Percentiles rank a stretch among this genome's conserved stretches.
phyloP scores from a whole-genome alignment of 1,139 yeast genomes.

The Cylindricascospora bacillispora region DNA sequence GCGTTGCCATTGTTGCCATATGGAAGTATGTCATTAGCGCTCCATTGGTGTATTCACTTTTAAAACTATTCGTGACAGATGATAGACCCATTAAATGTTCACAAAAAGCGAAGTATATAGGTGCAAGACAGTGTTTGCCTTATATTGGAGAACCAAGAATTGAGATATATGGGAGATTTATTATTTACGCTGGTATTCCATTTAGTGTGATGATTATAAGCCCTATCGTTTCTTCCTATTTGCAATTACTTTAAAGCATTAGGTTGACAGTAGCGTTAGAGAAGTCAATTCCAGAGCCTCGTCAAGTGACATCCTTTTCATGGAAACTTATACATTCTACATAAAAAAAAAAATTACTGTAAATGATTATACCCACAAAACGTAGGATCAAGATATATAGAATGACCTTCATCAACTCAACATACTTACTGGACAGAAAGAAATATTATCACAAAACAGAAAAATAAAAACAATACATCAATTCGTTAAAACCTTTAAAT shows the following conservation, averaged over 20 bases:
- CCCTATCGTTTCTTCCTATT: constrained; percentile 9
- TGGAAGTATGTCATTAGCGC: constrained; percentile 24
- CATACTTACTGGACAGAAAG: too few species aligned
- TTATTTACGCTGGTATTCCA: constrained; percentile 24
- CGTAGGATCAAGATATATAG: constrained; percentile 1
- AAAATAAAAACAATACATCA: neutral
- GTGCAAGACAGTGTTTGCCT: too few species aligned
- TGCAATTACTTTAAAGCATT: neutral
- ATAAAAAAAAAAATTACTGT: neutral
- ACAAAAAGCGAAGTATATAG: too few species aligned
- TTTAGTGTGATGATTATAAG: constrained; percentile 17
- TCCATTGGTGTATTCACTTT: constrained; percentile 15
- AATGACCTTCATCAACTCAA: too few species aligned
- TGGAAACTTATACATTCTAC: neutral
- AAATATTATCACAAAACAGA: too few species aligned
- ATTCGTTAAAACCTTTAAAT: too few species aligned
- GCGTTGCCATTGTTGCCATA: constrained; percentile 16
- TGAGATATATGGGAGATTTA: constrained; percentile 20
- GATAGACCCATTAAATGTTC: constrained; percentile 11
- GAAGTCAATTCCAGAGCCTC: neutral
- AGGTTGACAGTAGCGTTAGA: neutral
- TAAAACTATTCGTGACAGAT: constrained; percentile 12
- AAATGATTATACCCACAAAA: neutral
- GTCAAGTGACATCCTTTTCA: neutral
- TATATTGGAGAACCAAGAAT: constrained; percentile 20